These are phyloP conservation scores for Jamesozyma rosinii DNA, from an alignment of 805 yeast species.

Conservation along the genomic window DNA sequence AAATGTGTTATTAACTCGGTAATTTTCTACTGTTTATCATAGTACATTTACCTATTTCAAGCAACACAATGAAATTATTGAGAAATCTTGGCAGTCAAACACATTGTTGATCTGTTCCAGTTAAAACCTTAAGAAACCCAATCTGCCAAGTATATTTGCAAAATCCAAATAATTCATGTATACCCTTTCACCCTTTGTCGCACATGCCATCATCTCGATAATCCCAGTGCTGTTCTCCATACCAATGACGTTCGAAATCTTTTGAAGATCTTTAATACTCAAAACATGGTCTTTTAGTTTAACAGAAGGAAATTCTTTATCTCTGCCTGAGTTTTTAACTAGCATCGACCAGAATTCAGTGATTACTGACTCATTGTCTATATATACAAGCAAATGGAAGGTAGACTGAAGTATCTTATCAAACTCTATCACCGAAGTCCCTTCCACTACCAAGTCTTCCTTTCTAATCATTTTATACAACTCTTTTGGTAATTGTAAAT, in stretches of 20 bases:
- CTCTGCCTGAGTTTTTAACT: constrained; percentile 20
- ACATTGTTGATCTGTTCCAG: too few relatives aligned
- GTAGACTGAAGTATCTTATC: constrained; percentile 36
- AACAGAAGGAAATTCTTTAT: constrained; percentile 15
- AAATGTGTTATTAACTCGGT: too few relatives aligned
- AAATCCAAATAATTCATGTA: constrained; percentile 38
- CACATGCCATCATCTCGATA: constrained; percentile 40
- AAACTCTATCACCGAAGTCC: constrained; percentile 39
- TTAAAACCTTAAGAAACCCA: constrained; percentile 34
- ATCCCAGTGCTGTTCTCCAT: constrained; percentile 25
- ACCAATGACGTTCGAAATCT: constrained; percentile 27
- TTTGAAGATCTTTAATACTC: constrained; percentile 33
- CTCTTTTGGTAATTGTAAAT: constrained; percentile 27
- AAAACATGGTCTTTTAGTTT: constrained; percentile 20
- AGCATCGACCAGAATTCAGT: constrained; percentile 37
- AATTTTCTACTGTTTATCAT: too few relatives aligned
- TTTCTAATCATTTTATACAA: constrained; percentile 24
- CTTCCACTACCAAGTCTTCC: constrained; percentile 31
- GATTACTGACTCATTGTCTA: constrained; percentile 32
- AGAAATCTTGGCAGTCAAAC: too few relatives aligned
- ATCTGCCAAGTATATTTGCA: constrained; percentile 40
- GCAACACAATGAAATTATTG: too few relatives aligned
- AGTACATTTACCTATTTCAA: too few relatives aligned
- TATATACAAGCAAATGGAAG: constrained; percentile 34
- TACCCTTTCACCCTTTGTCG: constrained; percentile 32